Evolutionary conservation across 495 filamentous ascomycete species (phyloP).

Genomic region (Talaromyces wortmannii): DNA sequence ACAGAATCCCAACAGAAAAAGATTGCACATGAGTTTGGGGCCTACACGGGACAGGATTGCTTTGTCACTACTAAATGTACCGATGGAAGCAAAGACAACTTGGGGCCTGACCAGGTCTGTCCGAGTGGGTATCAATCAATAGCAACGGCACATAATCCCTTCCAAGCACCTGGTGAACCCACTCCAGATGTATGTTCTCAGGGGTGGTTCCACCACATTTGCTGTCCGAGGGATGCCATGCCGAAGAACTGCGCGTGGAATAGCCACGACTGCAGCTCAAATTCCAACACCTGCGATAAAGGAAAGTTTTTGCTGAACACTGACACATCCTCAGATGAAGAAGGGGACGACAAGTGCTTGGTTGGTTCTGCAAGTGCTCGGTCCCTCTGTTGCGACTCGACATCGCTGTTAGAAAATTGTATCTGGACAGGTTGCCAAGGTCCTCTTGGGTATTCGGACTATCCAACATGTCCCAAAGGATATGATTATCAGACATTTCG

Average conservation of each 20-base stretch:
- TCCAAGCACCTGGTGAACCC: slow-evolving; percentile 5
- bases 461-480: not conserved
- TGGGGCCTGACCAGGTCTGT: slow-evolving; percentile 13
- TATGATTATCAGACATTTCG: not conserved
- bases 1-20: not conserved
- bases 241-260: slow-evolving; percentile 25
- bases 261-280: slow-evolving; percentile 13
- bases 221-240: slow-evolving; percentile 21
- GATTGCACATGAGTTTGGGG: slow-evolving; percentile 5
- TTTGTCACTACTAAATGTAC: slow-evolving; percentile 16
- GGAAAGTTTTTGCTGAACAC: slow-evolving; percentile 18
- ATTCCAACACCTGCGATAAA: slow-evolving; percentile 8
- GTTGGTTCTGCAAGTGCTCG: slow-evolving; percentile 8
- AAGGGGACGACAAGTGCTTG: slow-evolving; percentile 15
- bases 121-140: slow-evolving; percentile 8
- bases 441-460: not conserved
- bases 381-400: slow-evolving; percentile 18
- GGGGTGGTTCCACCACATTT: slow-evolving; percentile 22
- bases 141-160: slow-evolving; percentile 14
- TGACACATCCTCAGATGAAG: slow-evolving; percentile 14
- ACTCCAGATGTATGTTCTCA: slow-evolving; percentile 6
- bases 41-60: slow-evolving; percentile 20
- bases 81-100: slow-evolving; percentile 11
- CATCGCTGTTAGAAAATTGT: slow-evolving; percentile 13
- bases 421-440: slow-evolving; percentile 15